A percentile compares a stretch with the other conserved stretches of the same genome.
phyloP scores from a whole-genome alignment of 1,284 basidiomycete genomes.

The Irpex lacteus region DNA sequence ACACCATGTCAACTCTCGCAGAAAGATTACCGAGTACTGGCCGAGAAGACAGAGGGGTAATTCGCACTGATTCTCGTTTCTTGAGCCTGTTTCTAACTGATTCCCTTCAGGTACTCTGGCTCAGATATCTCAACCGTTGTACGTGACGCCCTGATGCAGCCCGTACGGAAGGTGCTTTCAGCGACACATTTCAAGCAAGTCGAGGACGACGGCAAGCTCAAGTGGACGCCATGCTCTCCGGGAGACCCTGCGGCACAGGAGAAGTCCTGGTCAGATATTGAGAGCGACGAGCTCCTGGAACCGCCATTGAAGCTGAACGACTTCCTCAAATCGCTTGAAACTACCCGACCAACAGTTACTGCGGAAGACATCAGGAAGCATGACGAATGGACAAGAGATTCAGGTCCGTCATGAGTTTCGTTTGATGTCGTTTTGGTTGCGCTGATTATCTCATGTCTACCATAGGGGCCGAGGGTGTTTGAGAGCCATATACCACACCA shows the following conservation, averaged over 20 bases:
- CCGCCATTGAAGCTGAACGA: constrained; percentile 79
- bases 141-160: constrained; percentile 98
- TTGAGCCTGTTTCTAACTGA: neutral
- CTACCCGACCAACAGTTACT: constrained; percentile 87
- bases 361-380: constrained; percentile 89
- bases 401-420: constrained; percentile 39
- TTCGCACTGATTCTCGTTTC: constrained; percentile 16
- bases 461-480: constrained; percentile 43
- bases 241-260: constrained; percentile 87
- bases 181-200: constrained; percentile 94
- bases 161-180: constrained; percentile 92
- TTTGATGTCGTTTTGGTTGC: constrained; percentile 2
- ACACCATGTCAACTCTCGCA: constrained; percentile 85
- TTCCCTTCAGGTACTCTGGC: constrained; percentile 71
- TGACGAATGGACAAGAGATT: constrained; percentile 91
- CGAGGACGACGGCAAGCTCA: constrained; percentile 27
- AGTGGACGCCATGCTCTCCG: constrained; percentile 93
- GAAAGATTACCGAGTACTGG: constrained; percentile 83
- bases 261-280: constrained; percentile 92
- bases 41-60: constrained; percentile 84
- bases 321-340: constrained; percentile 84
- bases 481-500: neutral
- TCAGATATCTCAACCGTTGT: constrained; percentile 96
- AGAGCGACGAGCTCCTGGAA: constrained; percentile 88
- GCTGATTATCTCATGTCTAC: neutral